These are phyloP conservation scores for Exutisphaerella laricina DNA, from an alignment of 2,329 filamentous ascomycete genomes.

Conservation along the genomic window DNA sequence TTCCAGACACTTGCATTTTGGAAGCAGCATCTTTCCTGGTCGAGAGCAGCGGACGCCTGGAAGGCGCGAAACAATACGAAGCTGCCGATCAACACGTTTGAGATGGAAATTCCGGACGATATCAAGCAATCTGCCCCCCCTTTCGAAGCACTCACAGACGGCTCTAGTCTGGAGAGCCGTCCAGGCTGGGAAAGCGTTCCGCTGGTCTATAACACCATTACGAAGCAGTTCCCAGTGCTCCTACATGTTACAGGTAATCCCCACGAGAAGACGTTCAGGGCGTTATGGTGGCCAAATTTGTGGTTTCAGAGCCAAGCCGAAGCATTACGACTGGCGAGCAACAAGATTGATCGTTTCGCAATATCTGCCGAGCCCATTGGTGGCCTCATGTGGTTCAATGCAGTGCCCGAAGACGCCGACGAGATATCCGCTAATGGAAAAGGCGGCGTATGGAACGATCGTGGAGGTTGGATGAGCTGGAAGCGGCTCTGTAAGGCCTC, in stretches of 20 bases:
- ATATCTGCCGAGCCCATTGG: conserved; percentile 22
- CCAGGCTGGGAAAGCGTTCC: conserved; percentile 13
- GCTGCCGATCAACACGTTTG: conserved; percentile 13
- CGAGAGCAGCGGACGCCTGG: conserved; percentile 33
- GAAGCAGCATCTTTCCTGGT: conserved; percentile 30
- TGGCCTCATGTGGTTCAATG: conserved; percentile 26
- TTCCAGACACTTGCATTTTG: conserved; percentile 30
- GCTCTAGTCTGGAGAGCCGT: not conserved
- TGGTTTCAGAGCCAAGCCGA: conserved; percentile 29
- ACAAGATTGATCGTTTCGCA: conserved; percentile 9
- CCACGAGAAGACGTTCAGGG: conserved; percentile 26
- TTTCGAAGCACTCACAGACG: conserved; percentile 17
- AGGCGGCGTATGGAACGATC: conserved; percentile 28
- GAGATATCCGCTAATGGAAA: conserved; percentile 17
- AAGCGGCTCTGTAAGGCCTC: conserved; percentile 21
- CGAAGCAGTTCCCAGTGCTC: conserved; percentile 22
- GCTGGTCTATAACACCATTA: conserved; percentile 28
- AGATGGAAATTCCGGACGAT: conserved; percentile 20
- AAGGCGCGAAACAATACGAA: conserved; percentile 5
- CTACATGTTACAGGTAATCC: conserved; percentile 28
- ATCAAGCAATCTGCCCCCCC: conserved; percentile 23
- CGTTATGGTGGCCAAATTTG: conserved; percentile 29
- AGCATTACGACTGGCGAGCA: conserved; percentile 20
- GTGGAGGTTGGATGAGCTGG: conserved; percentile 28
- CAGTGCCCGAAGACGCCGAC: conserved; percentile 19